Evolutionary conservation across 495 filamentous ascomycete genomes (phyloP).

Genomic region (Amniculicola lignicola): DNA sequence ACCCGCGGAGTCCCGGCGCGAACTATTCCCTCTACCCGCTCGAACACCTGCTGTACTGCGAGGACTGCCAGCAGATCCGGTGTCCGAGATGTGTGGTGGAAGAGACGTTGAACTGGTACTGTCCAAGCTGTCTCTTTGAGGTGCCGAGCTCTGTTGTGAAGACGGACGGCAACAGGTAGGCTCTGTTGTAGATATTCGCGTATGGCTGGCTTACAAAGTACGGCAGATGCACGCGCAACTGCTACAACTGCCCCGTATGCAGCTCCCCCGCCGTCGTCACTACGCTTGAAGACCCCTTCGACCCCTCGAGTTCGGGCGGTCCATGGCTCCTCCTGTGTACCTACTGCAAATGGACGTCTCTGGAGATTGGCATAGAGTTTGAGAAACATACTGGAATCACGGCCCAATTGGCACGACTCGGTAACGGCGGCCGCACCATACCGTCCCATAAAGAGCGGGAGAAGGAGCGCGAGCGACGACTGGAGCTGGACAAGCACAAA

Average conservation of each 20-base stretch:
- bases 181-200: slow-evolving; percentile 1
- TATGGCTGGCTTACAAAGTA: slow-evolving; percentile 20
- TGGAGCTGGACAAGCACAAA: slow-evolving; percentile 2
- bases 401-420: slow-evolving; percentile 65
- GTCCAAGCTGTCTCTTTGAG: slow-evolving; percentile 94
- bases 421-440: slow-evolving; percentile 49
- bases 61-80: slow-evolving; percentile 92
- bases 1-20: slow-evolving; percentile 76
- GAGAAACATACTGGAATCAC: slow-evolving; percentile 83
- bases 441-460: slow-evolving; percentile 45
- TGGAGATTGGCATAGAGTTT: slow-evolving; percentile 86
- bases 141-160: slow-evolving; percentile 85
- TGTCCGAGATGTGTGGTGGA: slow-evolving; percentile 89
- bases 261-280: slow-evolving; percentile 74
- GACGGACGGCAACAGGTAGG: slow-evolving; percentile 85
- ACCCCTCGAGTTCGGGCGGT: slow-evolving; percentile 30
- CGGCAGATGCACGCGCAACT: slow-evolving; percentile 82
- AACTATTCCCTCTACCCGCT: slow-evolving; percentile 89
- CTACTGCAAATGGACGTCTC: slow-evolving; percentile 88
- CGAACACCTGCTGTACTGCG: slow-evolving; percentile 92
- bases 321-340: slow-evolving; percentile 79
- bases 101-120: slow-evolving; percentile 91
- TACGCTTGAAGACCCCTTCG: slow-evolving; percentile 52
- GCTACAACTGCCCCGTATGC: slow-evolving; percentile 90
- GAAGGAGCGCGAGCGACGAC: slow-evolving; percentile 34